Evolutionary conservation across 73 alveolate genomes (phyloP), one percentile per base, ranked within the genome.

Genomic region (Tetrahymena elliotti): DNA sequence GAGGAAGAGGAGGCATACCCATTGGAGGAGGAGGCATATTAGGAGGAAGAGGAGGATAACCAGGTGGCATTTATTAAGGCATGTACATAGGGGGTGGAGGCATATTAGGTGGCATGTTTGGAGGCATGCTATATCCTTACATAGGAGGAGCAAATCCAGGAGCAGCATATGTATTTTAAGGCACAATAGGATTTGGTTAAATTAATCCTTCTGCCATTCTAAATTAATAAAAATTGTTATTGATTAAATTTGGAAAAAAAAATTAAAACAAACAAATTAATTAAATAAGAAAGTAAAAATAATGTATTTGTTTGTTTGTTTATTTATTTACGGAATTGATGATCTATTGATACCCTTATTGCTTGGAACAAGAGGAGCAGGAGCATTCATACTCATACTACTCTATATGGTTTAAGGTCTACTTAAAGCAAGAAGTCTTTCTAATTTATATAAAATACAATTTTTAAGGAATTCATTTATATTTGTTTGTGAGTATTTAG

Each of bases 391-490:
- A 31, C 36, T 31, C 36, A 68, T 27, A 10, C 88, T 36, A 24
- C 93, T 92, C 47, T 94, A 52, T 34, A 84, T 20, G 34, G 96
- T 93, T 47, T 47, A 88, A 20, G 96, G 96, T 52, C 96, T 94
- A 35, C 84, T 94, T 13, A 95, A 95, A 34, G 96, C 96, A 39
- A 94, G 83, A 54, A 94, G 93, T 92, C 96, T 94, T 38, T 94
- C 96, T 20, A 94, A 83, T 40, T 84, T 33, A 84, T 93, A 83
- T 84, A 68, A 47, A 47, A 47, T 47, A 18, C 20, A 1, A 5
- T 47, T 47, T 0, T 47, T 0, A 47, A 13, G 2, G 20, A 47
- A 12, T 27, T 12, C 82, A 47, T 47, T 8, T 1, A 47, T 18
- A 18, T 47, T 10, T 18, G 31, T n/a, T n/a, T n/a, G n/a, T n/a